Conservation (phyloP, 1,284 basidiomycete genomes). For the Austroboletus rostrupii region DNA sequence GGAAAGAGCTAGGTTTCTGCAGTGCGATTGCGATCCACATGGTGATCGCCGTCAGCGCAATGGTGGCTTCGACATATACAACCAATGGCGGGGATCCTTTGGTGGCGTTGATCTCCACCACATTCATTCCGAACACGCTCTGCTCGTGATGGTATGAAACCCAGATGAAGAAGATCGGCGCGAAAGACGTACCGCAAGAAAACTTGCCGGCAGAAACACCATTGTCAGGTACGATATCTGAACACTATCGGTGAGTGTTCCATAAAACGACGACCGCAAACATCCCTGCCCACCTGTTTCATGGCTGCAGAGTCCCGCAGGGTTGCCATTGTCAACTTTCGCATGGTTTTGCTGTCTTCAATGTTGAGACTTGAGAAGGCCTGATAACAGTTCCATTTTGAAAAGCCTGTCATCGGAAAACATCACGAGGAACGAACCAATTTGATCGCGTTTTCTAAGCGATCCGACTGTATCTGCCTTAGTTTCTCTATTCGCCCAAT, state of each 20-base stretch:
- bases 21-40: conserved; percentile 42
- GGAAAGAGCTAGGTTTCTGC: conserved; percentile 27
- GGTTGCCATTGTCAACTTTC: conserved; percentile 43
- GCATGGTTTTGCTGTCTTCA: conserved; percentile 44
- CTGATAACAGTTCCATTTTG: conserved; percentile 27
- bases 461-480: conserved; percentile 40
- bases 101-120: conserved; percentile 35
- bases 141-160: conserved; percentile 11
- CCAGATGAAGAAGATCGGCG: background rate
- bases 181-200: conserved; percentile 35
- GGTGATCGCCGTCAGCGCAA: conserved; percentile 47
- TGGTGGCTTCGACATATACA: conserved; percentile 40
- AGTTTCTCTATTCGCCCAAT: conserved; percentile 43
- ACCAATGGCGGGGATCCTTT: conserved; percentile 28
- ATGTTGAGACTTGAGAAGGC: conserved; percentile 49
- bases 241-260: background rate
- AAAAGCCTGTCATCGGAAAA: background rate
- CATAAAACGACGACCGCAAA: background rate
- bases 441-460: conserved; percentile 50
- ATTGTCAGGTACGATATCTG: conserved; percentile 32
- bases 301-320: conserved; percentile 47
- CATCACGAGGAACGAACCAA: conserved; percentile 31
- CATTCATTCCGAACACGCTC: conserved; percentile 39
- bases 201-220: conserved; percentile 32
- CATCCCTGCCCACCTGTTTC: conserved; percentile 35